Evolutionary conservation across 345 rosid species (phyloP), one percentile per base, ranked within the genome.

Genomic region (Bretschneidera sinensis): DNA sequence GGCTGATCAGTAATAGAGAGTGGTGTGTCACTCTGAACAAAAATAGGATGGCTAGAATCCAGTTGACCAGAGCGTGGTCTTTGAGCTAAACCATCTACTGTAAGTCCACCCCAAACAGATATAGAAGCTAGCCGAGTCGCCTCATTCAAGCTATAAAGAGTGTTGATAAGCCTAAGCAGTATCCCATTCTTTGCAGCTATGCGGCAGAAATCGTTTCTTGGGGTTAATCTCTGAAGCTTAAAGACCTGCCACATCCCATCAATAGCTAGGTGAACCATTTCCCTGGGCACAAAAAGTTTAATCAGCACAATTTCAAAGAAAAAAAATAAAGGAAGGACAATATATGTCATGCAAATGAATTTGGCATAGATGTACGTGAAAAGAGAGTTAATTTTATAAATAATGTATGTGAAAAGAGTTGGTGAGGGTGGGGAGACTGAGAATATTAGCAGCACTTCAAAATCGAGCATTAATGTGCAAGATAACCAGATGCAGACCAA

Each of bases 181-280:
- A 88, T 88, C 56, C 97, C 96, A 74, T 86, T 85, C 74, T 90
- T 94, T 20, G 99, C 97, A 70, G 97, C 99, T 52, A 94, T 86
- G 24, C 85, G 85, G 67, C 99, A 94, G 60, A 94, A 94, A 76
- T 90, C 97, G 34, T 94, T 94, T 76, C 84, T 91, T 17, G 97
- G 89, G 56, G 89, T 94, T 52, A 97, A 94, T 65, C 87, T 79
- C 67, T 86, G 95, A 72, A 90, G 97, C 82, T 90, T 90, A 81
- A 91, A 91, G 70, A 95, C 88, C 76, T 91, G 99, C 99, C 97
- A 91, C 92, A 88, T 95, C 81, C 97, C 97, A 62, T 95, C 99
- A 66, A 95, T 88, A 68, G 99, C 99, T 52, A 95, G 86, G 67
- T 95, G 99, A 75, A 91, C 97, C 96, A 91, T 95, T 76, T 95